Evolutionary conservation across 148 eudicot genomes (phyloP), one percentile per base, ranked within the genome.

Genomic region (Rhododendron ferrugineum): DNA sequence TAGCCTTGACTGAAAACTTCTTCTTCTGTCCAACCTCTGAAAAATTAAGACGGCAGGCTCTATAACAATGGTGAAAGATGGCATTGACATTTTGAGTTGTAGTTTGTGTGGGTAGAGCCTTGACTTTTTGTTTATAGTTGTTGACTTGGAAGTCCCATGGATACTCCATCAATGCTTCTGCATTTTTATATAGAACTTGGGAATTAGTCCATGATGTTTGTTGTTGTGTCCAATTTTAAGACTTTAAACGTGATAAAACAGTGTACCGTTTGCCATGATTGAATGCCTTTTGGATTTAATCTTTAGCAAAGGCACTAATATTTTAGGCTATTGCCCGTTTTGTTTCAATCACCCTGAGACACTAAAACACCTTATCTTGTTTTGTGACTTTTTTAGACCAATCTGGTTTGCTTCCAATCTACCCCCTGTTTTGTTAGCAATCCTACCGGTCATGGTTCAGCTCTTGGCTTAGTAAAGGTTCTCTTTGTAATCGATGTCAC

Each of bases 11-110:
- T 13, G 18, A 11, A n/a, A 78, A 78, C 49, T 28, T 22, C 44
- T 78, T 78, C 54, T 78, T 78, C 56, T 78, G 37, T 13, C 58
- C 81, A 4, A 46, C 54, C 18, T 78, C 58, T 78, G 81, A 78
- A 44, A 78, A 78, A 28, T 34, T 46, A 11, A 50, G 30, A 78
- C 34, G 10, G 81, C 11, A 50, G 56, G 81, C 81, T 78, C 36
- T 11, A 78, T 14, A 78, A 78, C 56, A 44, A 78, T 11, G 18
- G 54, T 42, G 54, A 78, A 46, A 44, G 81, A 20, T 18, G 80
- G 80, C 80, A 22, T 42, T 42, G 80, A 77, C 49, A 77, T 49
- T 77, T 40, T 22, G 50, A 13, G 49, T 77, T 20, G 50, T 77
- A 77, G 3, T 14, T 42, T 20, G 80, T 40, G 50, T 42, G 10